A percentile compares a stretch with the other conserved stretches of the same genome.
Conservation (phyloP, 192 early-diverging fungal species). For the Dimargaris cristalligena region DNA sequence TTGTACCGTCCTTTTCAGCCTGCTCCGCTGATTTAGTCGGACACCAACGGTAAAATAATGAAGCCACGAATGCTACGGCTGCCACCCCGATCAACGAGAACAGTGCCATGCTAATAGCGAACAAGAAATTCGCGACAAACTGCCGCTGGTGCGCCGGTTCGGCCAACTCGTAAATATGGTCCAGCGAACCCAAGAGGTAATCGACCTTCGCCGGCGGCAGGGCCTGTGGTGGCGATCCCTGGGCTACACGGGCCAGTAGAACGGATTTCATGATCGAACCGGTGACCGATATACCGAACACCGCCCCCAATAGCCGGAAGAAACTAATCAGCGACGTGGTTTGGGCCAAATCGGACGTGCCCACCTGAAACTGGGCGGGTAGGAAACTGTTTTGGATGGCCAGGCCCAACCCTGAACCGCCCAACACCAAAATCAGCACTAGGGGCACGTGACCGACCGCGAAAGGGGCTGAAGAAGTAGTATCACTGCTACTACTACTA, state of each 20-base stretch:
- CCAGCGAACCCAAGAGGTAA: background rate
- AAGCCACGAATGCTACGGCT: background rate
- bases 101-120: background rate
- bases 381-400: conserved; percentile 26
- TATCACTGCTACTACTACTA: too few relatives aligned
- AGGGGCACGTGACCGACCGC: too few relatives aligned
- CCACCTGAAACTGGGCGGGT: conserved; percentile 24
- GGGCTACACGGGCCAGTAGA: background rate
- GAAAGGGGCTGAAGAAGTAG: too few relatives aligned
- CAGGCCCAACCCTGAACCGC: conserved; percentile 26
- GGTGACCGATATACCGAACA: conserved; percentile 21
- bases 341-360: conserved; percentile 19
- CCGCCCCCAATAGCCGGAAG: conserved; percentile 27
- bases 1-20: too few relatives aligned
- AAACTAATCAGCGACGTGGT: conserved; percentile 27
- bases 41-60: background rate
- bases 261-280: background rate
- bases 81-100: background rate
- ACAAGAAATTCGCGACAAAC: too few relatives aligned
- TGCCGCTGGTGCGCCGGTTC: too few relatives aligned
- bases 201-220: background rate
- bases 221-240: background rate
- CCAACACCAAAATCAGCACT: conserved; percentile 20
- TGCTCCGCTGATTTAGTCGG: too few relatives aligned
- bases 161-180: background rate